phyloP scores from a whole-genome alignment of 441 rosid genomes.

The Adansonia rubrostipa region DNA sequence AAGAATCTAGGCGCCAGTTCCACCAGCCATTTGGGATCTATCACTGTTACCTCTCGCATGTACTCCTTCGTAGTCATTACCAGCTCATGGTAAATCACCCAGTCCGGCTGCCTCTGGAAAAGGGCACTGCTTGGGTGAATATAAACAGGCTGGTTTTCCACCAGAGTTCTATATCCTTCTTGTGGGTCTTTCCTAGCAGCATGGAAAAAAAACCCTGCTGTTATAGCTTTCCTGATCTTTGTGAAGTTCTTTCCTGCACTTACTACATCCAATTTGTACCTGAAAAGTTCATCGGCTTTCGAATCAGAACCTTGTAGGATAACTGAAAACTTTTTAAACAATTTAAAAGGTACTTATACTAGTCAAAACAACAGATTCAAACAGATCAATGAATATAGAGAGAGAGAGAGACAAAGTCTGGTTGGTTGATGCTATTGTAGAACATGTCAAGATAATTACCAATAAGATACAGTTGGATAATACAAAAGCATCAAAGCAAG shows the following conservation, averaged over 20 bases:
- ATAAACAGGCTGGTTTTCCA: constrained; percentile 92
- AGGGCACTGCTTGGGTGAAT: constrained; percentile 96
- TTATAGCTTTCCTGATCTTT: constrained; percentile 16
- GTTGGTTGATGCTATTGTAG: constrained; percentile 5
- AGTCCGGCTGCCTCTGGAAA: constrained; percentile 95
- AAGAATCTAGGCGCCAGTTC: constrained; percentile 74
- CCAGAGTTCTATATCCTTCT: constrained; percentile 88
- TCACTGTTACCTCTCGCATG: constrained; percentile 56
- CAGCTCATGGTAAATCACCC: constrained; percentile 94
- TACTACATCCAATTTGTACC: constrained; percentile 84
- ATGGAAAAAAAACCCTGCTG: constrained; percentile 24
- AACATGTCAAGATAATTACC: not conserved
- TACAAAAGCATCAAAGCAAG: not conserved
- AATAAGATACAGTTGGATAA: not conserved
- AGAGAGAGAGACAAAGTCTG: not conserved
- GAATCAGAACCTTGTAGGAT: not conserved
- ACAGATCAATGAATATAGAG: not conserved
- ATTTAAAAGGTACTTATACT: not conserved
- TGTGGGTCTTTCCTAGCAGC: constrained; percentile 53
- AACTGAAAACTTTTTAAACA: not conserved
- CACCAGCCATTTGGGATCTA: constrained; percentile 76
- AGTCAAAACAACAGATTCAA: not conserved
- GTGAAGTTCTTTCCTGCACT: constrained; percentile 87
- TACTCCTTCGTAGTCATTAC: constrained; percentile 87
- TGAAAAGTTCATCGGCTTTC: constrained; percentile 30